Evolutionary conservation across 345 rosid genomes (phyloP), one percentile per base, ranked within the genome.

Genomic region (Murraya koenigii): DNA sequence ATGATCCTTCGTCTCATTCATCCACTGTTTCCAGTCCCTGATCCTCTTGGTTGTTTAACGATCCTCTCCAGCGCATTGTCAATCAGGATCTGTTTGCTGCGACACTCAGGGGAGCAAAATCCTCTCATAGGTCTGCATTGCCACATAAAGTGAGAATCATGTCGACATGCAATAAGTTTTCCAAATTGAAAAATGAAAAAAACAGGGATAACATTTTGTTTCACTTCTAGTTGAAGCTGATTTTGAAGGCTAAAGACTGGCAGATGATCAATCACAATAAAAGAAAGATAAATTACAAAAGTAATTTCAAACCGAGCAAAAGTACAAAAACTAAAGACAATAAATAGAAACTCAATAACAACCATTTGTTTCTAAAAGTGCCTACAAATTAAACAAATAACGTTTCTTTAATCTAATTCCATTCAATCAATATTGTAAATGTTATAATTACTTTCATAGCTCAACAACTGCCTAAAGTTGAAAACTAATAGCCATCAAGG

Each of bases 71-170:
- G 69, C 35, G 23, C 70, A 25, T 65, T 62, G 70, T 84, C 84
- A 49, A 62, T 39, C 60, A 33, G 33, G 60, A 82, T 69, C 56
- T 73, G 82, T 6, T 60, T 70, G 20, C 20, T 20, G 17, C 85
- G 82, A 81, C 89, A 86, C 41, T 78, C 80, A 28, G 59, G 80
- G 17, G 82, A 58, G 41, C 87, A 86, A 80, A 84, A 86, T 41
- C 85, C 81, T 66, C 28, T 33, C 41, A 80, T 68, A 64, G 75
- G 44, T 23, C 87, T 84, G 81, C 82, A 78, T 77, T 67, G 17
- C 19, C 76, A 28, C 49, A 49, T 1, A 25, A 49, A 69, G 58
- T 62, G 60, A 62, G 60, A 69, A 55, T 26, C 67, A 47, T 38
- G 26, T 36, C 19, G 19, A 58, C 25, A 38, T 35, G 30, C n/a